phyloP scores from a whole-genome alignment of 2,329 filamentous ascomycete genomes.

The Colletotrichum sojae region DNA sequence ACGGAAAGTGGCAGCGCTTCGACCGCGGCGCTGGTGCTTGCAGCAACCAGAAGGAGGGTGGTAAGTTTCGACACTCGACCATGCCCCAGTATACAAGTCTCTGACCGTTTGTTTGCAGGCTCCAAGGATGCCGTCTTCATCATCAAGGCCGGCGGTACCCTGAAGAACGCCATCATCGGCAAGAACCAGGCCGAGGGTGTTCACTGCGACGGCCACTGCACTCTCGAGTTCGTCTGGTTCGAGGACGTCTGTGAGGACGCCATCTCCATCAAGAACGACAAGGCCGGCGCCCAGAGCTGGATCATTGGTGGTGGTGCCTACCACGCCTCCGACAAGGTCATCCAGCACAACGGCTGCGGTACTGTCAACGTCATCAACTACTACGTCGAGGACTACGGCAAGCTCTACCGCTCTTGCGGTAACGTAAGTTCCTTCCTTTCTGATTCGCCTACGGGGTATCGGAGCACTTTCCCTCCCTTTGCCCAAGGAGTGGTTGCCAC shows the following conservation, averaged over 20 bases:
- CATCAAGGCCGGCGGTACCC: constrained; percentile 57
- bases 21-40: constrained; percentile 58
- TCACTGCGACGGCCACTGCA: constrained; percentile 60
- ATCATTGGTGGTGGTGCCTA: constrained; percentile 59
- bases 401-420: constrained; percentile 51
- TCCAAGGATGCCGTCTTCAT: constrained; percentile 60
- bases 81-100: accelerated
- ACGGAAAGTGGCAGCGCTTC: constrained; percentile 53
- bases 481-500: no score
- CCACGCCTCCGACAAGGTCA: constrained; percentile 60
- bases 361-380: constrained; percentile 57
- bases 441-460: no score
- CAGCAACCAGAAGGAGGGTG: constrained; percentile 58
- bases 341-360: constrained; percentile 64
- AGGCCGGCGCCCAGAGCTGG: constrained; percentile 31
- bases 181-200: constrained; percentile 56
- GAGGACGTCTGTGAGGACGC: constrained; percentile 48
- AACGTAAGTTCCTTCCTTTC: constrained; percentile 22
- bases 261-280: constrained; percentile 43
- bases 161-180: constrained; percentile 64
- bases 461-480: no score
- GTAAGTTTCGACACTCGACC: constrained; percentile 36
- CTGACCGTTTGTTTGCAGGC: constrained; percentile 39
- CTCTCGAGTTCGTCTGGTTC: constrained; percentile 50
- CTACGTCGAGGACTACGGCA: constrained; percentile 63